These are phyloP conservation scores for Nakazawaea pomicola DNA, from an alignment of 805 yeast species.

Conservation along the genomic window DNA sequence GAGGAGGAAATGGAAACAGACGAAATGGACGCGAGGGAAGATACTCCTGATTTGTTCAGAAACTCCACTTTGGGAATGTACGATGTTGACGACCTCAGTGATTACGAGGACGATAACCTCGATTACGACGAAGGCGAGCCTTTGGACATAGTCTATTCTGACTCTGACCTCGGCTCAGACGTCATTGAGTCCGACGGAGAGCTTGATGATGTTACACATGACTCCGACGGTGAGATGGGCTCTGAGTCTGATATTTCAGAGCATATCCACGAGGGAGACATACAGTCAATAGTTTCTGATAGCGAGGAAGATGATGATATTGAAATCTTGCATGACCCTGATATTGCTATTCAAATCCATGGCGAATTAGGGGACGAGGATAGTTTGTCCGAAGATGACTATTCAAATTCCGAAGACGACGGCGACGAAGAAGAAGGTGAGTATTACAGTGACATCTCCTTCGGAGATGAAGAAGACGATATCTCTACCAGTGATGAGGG, in stretches of 20 bases:
- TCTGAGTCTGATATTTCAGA: constrained; percentile 12
- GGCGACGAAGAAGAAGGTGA: constrained; percentile 17
- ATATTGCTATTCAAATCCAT: constrained; percentile 9
- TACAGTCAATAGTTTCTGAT: constrained; percentile 15
- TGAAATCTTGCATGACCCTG: constrained; percentile 13
- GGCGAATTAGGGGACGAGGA: constrained; percentile 20
- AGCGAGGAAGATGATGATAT: constrained; percentile 17
- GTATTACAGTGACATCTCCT: constrained; percentile 18
- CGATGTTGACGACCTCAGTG: constrained; percentile 70
- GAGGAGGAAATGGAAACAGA: constrained; percentile 54
- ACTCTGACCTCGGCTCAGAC: constrained; percentile 26
- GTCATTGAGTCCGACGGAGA: constrained; percentile 22
- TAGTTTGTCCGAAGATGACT: constrained; percentile 24
- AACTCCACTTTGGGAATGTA: constrained; percentile 95
- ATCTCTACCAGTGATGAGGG: constrained; percentile 18
- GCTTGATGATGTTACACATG: constrained; percentile 21
- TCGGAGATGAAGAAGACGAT: constrained; percentile 18
- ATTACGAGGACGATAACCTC: constrained; percentile 43
- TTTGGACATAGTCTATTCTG: constrained; percentile 27
- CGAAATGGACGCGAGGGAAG: constrained; percentile 55
- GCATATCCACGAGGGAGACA: constrained; percentile 16
- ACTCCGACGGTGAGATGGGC: constrained; percentile 16
- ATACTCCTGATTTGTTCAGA: constrained; percentile 75
- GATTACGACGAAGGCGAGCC: constrained; percentile 17
- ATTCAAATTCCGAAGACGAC: constrained; percentile 12